phyloP scores from a whole-genome alignment of 1,284 basidiomycete genomes.

The Puccinia hordei region DNA sequence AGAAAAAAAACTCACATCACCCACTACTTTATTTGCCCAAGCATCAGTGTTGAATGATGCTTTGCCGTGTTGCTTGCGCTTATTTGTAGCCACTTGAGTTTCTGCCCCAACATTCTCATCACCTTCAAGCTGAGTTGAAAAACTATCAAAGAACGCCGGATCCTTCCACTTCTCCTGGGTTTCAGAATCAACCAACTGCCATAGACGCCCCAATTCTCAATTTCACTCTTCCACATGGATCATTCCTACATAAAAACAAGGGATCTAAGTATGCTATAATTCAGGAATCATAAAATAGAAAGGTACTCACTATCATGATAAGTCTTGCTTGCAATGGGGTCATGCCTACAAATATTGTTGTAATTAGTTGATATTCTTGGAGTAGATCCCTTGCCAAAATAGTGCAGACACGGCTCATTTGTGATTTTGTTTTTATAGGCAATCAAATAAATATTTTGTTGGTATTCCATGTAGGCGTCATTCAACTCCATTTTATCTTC shows the following conservation, averaged over 20 bases:
- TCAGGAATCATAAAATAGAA: background rate
- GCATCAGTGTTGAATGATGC: background rate
- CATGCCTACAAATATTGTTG: background rate
- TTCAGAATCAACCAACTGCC: background rate
- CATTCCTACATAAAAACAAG: background rate
- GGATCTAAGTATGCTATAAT: background rate
- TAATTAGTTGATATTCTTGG: background rate
- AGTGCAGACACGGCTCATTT: too few relatives aligned
- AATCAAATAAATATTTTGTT: too few relatives aligned
- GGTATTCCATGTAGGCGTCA: too few relatives aligned
- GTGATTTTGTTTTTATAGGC: too few relatives aligned
- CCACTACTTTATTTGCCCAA: background rate
- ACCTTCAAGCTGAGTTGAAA: background rate
- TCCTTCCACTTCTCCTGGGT: background rate
- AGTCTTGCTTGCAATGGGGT: background rate
- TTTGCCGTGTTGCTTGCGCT: background rate
- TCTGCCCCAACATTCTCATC: too few relatives aligned
- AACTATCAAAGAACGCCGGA: background rate
- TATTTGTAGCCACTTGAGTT: background rate
- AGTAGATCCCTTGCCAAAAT: too few relatives aligned
- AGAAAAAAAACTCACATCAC: background rate
- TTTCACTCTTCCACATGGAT: background rate
- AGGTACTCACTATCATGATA: background rate
- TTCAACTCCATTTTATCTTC: too few relatives aligned
- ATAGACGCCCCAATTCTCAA: background rate